Evolutionary conservation across 2,329 filamentous ascomycete genomes (phyloP).

Genomic region (Mollisiaceae sp.): DNA sequence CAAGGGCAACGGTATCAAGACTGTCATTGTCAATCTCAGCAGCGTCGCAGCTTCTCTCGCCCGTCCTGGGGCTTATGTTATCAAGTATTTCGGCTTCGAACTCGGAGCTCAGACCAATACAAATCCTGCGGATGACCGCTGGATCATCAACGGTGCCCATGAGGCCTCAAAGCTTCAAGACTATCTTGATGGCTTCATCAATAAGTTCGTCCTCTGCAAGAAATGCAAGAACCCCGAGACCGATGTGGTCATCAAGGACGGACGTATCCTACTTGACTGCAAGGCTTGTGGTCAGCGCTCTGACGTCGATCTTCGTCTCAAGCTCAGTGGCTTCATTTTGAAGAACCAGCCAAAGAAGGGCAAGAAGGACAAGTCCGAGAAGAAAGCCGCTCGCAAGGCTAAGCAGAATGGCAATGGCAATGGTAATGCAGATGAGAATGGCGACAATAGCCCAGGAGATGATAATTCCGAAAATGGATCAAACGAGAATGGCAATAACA

Average conservation of each 20-base stretch:
- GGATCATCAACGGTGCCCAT: constrained; percentile 99
- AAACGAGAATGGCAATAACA: constrained; percentile 53
- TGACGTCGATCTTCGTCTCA: constrained; percentile 89
- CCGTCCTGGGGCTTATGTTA: constrained; percentile 91
- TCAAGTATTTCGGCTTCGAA: constrained; percentile 99
- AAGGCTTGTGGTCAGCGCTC: constrained; percentile 96
- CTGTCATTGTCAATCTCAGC: constrained; percentile 93
- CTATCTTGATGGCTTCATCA: constrained; percentile 97
- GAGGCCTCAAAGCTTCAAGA: constrained; percentile 96
- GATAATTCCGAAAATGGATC: constrained; percentile 66
- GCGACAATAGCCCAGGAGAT: constrained; percentile 64
- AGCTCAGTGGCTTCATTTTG: constrained; percentile 95
- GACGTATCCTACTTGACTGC: constrained; percentile 91
- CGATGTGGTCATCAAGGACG: constrained; percentile 93
- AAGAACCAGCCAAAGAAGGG: constrained; percentile 94
- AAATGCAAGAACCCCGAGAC: constrained; percentile 99
- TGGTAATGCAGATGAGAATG: constrained; percentile 57
- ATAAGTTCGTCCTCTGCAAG: constrained; percentile 98
- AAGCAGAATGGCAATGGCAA: constrained; percentile 68
- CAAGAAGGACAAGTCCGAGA: constrained; percentile 95
- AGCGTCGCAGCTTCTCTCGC: constrained; percentile 91
- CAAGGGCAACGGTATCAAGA: constrained; percentile 99
- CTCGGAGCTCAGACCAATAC: constrained; percentile 98
- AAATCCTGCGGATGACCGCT: constrained; percentile 95
- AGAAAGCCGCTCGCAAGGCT: constrained; percentile 89